These are phyloP conservation scores for Warburgia ugandensis DNA, from an alignment of 164 flowering plant species.

Conservation along the genomic window DNA sequence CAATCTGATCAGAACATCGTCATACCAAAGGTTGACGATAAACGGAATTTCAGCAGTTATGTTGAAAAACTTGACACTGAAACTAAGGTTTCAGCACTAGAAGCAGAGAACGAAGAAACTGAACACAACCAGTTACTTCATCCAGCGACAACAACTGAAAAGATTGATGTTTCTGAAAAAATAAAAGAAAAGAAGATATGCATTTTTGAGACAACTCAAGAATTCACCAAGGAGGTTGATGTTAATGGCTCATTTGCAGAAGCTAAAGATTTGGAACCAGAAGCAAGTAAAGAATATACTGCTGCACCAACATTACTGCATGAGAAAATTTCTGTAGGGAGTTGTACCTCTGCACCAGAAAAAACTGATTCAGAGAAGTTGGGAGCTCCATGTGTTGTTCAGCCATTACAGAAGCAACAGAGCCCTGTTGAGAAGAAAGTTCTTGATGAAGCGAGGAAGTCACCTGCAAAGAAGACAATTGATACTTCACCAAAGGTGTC, in stretches of 20 bases:
- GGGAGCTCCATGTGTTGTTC: constrained; percentile 17
- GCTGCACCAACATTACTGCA: constrained; percentile 1
- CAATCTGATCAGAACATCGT: too few relatives aligned
- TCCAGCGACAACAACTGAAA: constrained; percentile 22
- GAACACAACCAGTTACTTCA: constrained; percentile 33
- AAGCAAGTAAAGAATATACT: constrained; percentile 7
- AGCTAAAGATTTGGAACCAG: neutral
- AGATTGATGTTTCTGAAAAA: constrained; percentile 11
- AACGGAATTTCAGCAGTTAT: constrained; percentile 14
- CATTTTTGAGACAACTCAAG: neutral
- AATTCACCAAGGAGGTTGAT: constrained; percentile 6
- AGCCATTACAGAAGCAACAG: constrained; percentile 20
- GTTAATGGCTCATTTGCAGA: constrained; percentile 4
- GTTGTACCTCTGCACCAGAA: constrained; percentile 20
- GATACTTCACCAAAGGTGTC: constrained; percentile 19
- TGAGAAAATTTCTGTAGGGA: constrained; percentile 14
- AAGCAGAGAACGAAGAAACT: constrained; percentile 27
- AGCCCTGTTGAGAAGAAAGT: constrained; percentile 12
- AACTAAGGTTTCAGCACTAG: constrained; percentile 19
- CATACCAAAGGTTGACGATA: too few relatives aligned
- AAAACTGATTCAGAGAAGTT: constrained; percentile 33
- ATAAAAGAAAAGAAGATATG: neutral
- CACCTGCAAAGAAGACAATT: constrained; percentile 9
- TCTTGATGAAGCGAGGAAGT: constrained; percentile 10
- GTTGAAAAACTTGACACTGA: constrained; percentile 23